Evolutionary conservation across 371 early-diverging fungal species (phyloP), one percentile per base, ranked within the genome.

Genomic region (Mortierella sp.): DNA sequence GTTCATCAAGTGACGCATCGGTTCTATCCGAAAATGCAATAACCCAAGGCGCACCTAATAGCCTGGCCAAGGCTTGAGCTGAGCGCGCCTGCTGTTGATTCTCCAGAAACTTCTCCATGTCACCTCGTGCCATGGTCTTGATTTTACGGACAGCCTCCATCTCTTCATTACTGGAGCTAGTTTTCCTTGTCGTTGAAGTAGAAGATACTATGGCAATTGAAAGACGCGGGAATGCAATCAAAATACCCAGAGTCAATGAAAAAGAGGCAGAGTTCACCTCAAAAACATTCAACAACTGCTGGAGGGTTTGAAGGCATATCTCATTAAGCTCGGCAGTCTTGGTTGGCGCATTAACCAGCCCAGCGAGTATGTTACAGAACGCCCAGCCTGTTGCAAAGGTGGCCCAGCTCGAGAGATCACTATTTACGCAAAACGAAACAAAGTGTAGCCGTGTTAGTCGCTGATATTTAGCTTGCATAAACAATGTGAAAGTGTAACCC

Each of bases 351-450:
- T 80, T 77, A 3, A 85, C 72, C 0, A 90, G 62, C 8, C 84
- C 83, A 1, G 86, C 72, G 3, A 86, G 67, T 16, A 86, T 73
- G 64, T 86, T 83, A 9, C 87, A 87, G 19, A 88, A 85, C 0
- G 87, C 84, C 83, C 87, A 89, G 1, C 91, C 91, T 16, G 83
- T 77, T 8, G 89, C 87, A 76, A 88, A 88, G 3, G 86, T 77
- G 4, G 81, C 71, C 81, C 81, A 81, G 55, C 55, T 81, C 7
- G 72, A 58, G 6, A 81, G 13, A 19, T 81, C 73, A 28, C 72
- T 79, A 62, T 28, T 48, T 38, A 33, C 2, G n/a, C 13, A 15
- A 21, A 40, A 40, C 38, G 13, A 24, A 10, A 52, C 38, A 48
- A 28, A 28, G 28, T 28, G 2, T 28, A 28, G 28, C 28, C 28